phyloP scores from a whole-genome alignment of 371 early-diverging fungal species.

The Lichtheimia corymbifera region DNA sequence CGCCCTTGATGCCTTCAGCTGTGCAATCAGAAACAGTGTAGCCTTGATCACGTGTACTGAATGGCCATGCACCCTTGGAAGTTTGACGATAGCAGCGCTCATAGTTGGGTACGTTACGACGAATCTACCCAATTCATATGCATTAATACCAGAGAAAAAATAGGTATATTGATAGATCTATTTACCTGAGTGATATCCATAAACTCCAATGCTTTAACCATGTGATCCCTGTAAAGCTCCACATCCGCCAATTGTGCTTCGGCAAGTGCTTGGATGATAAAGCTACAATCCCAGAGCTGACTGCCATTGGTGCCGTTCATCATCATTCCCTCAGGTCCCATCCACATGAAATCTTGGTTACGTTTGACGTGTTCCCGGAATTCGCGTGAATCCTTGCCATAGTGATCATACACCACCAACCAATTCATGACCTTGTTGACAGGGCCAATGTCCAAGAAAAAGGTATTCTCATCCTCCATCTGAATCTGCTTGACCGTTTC shows the following conservation, averaged over 20 bases:
- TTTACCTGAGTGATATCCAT: slow-evolving; percentile 81
- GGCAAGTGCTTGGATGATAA: slow-evolving; percentile 77
- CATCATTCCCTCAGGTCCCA: slow-evolving; percentile 90
- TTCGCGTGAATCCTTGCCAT: slow-evolving; percentile 82
- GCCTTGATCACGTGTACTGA: slow-evolving; percentile 91
- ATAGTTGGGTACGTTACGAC: slow-evolving; percentile 66
- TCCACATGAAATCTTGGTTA: slow-evolving; percentile 86
- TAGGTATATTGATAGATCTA: neutral
- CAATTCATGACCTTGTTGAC: slow-evolving; percentile 94
- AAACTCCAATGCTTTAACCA: slow-evolving; percentile 77
- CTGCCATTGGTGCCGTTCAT: slow-evolving; percentile 98
- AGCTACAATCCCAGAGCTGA: slow-evolving; percentile 96
- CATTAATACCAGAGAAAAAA: neutral
- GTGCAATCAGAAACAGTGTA: slow-evolving; percentile 97
- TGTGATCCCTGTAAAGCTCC: slow-evolving; percentile 65
- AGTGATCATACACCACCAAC: slow-evolving; percentile 80
- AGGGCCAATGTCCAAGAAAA: slow-evolving; percentile 88
- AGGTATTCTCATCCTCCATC: slow-evolving; percentile 90
- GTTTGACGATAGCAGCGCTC: slow-evolving; percentile 78
- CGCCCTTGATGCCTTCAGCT: slow-evolving; percentile 91
- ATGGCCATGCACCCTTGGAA: slow-evolving; percentile 95
- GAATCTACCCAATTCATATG: slow-evolving; percentile 55
- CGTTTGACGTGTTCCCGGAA: slow-evolving; percentile 79
- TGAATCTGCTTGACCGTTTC: slow-evolving; percentile 80
- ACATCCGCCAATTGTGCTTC: slow-evolving; percentile 69